Base-by-base conservation (phyloP, 441 rosid genomes). In the Mallotus japonicus region DNA sequence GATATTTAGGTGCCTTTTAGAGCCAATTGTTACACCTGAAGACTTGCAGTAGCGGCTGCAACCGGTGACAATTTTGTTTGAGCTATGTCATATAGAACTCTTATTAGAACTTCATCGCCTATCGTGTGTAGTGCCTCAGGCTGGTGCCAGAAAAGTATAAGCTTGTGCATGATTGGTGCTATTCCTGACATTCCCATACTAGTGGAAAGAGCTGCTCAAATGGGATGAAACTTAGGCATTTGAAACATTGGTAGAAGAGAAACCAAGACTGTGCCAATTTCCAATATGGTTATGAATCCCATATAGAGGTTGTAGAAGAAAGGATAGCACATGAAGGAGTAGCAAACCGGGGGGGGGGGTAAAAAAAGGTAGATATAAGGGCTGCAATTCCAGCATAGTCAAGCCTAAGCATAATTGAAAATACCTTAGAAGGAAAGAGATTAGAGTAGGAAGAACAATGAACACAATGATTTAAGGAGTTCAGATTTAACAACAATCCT, bases 351-450 rank as follows among this genome's bases (percentile, higher is more conserved):
- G 4, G 98, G 0, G 87, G 91, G 4, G 98, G 96, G 84, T 87
- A 94, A 76, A 92, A 94, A 55, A 97, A 94, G 40, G 97, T 94
- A 17, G 91, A 77, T 70, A 92, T 92, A 0, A 94, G 89, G 73
- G 97, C 95, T 24, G 95, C 90, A 19, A 94, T 92, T 78, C 97
- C 97, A 0, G 95, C 90, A 70, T 92, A 94, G 69, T 94, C 99
- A 0, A 92, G 86, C 79, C 99, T 86, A 51, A 89, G 95, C 99
- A 94, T 84, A 72, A 94, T n/a, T n/a, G n/a, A n/a, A n/a, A n/a
- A n/a, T n/a, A n/a, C n/a, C n/a, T n/a, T n/a, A n/a, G n/a, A n/a
- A n/a, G n/a, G n/a, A n/a, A n/a, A n/a, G n/a, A n/a, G n/a, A n/a
- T n/a, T n/a, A n/a, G n/a, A n/a, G n/a, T n/a, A n/a, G n/a, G n/a